Evolutionary conservation across 2,329 filamentous ascomycete genomes (phyloP), one percentile per base, ranked within the genome.

Genomic region (Fusarium napiforme): DNA sequence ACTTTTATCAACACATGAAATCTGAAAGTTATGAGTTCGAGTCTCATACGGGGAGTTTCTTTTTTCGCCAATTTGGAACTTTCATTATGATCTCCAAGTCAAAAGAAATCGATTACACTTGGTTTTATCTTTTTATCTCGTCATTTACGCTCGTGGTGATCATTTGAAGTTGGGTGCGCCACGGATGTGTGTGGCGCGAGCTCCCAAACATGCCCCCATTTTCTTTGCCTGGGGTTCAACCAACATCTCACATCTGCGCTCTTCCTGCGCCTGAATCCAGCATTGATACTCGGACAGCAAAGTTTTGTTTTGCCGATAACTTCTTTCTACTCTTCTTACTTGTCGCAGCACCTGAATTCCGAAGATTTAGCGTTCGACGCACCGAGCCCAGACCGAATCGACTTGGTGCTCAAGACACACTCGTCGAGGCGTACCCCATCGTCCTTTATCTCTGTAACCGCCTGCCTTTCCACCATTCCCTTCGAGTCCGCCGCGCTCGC

Each of bases 21-120:
- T 69, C 66, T 69, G 57, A 69, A 69, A 69, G 66, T 63, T 69
- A 0, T 0, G 66, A 0, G 66, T 69, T 69, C 64, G 34, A 69
- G 57, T 69, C 57, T 2, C 66, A 2, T 2, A 15, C n/a, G 28
- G 8, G 64, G 58, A 34, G 65, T 39, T 28, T 4, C 2, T 52
- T 66, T 58, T 58, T 32, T n/a, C 8, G 10, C 2, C 2, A 21
- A 37, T 37, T n/a, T 9, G 1, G 2, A 7, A 36, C 4, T 0
- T 11, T 0, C 0, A 2, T 43, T n/a, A 15, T 3, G 3, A 3
- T 4, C 26, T 2, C 1, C 0, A 0, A 9, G 2, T 5, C 0
- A 0, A 39, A 3, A 11, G 3, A 19, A 47, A 49, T 30, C 9
- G 8, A 58, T 53, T 26, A 9, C 0, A 3, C 19, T 26, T 14